Conservation (phyloP, 805 yeast species). For the Lipomyces oligophaga region DNA sequence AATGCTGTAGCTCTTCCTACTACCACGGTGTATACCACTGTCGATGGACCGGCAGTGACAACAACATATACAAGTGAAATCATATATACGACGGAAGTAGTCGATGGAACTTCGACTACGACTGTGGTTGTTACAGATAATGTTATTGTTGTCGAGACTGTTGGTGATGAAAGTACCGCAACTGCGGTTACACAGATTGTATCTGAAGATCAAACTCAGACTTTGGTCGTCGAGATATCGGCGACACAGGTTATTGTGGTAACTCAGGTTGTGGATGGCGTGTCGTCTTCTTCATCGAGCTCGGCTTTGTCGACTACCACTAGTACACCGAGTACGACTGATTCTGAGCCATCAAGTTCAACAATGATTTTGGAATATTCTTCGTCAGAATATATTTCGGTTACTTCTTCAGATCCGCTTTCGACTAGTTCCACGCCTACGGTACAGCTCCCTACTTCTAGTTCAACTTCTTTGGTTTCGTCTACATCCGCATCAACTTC, state of each 20-base stretch:
- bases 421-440: not conserved
- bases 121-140: constrained; percentile 24
- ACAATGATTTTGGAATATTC: not conserved
- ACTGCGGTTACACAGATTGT: not conserved
- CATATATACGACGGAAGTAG: constrained; percentile 11
- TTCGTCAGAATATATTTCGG: not conserved
- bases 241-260: not conserved
- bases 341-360: not conserved
- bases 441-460: not conserved
- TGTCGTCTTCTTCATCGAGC: not conserved
- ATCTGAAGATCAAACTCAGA: not conserved
- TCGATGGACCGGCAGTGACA: constrained; percentile 16
- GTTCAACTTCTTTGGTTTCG: not conserved
- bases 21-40: constrained; percentile 16
- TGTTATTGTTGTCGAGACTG: constrained; percentile 6
- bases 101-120: constrained; percentile 25
- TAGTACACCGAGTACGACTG: not conserved
- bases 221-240: not conserved
- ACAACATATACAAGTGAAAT: constrained; percentile 17
- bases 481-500: not conserved
- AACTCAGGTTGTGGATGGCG: not conserved
- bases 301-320: not conserved
- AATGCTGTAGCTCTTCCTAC: constrained; percentile 25
- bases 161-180: constrained; percentile 3
- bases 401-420: not conserved